Evolutionary conservation across 179 eudicot species (phyloP), one percentile per base, ranked within the genome.

Genomic region (Carnegiea gigantea): DNA sequence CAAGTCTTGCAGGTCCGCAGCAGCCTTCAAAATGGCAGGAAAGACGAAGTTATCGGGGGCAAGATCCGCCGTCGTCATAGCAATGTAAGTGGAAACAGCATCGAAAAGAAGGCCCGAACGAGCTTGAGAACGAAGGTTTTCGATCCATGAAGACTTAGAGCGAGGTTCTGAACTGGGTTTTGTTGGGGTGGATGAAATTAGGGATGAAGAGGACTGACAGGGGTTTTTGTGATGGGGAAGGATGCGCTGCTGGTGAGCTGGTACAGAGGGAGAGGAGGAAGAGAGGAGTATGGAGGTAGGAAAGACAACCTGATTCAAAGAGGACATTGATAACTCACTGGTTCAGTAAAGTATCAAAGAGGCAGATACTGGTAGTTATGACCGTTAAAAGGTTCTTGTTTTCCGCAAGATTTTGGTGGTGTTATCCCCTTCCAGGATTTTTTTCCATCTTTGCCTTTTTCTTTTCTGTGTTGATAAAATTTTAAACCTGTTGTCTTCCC

Each of bases 21-120:
- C 91, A 4, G 89, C 97, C 84, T 96, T 96, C 17, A 96, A 57
- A 62, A 88, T 87, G 0, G 99, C 90, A 0, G 99, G 98, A 70
- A 94, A 88, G 2, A 89, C 88, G 40, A 91, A 92, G 71, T 91
- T 90, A 83, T 92, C 88, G 43, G 99, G 97, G 20, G 49, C 12
- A 51, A 86, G 24, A 23, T 86, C 91, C 5, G 87, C 84, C 28
- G 71, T 40, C 6, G 85, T 87, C 94, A 94, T 91, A 10, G 89
- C 85, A 48, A 89, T 86, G 82, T 91, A 95, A 76, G 95, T 90
- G 24, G 92, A 80, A 36, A 95, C 85, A 64, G 97, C 93, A 76
- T 91, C 84, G 15, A 68, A 83, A 72, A 84, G 86, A 59, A 84
- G 83, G 49, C 88, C 90, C 23, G 94, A 89, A 30, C 92, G 97